Percentiles rank a stretch among this genome's conserved stretches.
These are phyloP conservation scores for Drechmeria coniospora DNA, from an alignment of 2,329 filamentous ascomycete genomes.

Conservation along the genomic window DNA sequence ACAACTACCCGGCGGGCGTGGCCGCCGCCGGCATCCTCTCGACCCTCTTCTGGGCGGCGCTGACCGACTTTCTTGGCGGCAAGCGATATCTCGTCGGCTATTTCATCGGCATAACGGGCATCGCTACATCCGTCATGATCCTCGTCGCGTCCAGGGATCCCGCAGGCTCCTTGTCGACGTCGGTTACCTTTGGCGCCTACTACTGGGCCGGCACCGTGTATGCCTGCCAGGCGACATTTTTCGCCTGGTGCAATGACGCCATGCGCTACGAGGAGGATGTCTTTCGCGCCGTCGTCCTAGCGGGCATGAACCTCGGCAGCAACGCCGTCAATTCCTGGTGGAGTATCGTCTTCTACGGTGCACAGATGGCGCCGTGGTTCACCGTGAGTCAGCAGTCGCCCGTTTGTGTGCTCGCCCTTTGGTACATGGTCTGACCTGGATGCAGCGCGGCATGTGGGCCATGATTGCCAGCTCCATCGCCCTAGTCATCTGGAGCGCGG, in stretches of 20 bases:
- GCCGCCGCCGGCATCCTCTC: constrained; percentile 40
- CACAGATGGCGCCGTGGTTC: constrained; percentile 50
- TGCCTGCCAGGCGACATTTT: constrained; percentile 59
- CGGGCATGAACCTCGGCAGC: constrained; percentile 54
- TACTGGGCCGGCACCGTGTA: constrained; percentile 58
- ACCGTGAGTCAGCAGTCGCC: constrained; percentile 25
- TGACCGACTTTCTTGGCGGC: constrained; percentile 49
- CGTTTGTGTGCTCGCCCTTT: background rate
- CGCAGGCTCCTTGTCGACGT: constrained; percentile 23
- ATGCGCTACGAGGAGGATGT: constrained; percentile 48
- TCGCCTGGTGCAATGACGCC: constrained; percentile 61
- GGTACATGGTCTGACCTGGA: background rate
- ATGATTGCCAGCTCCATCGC: constrained; percentile 52
- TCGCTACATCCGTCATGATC: constrained; percentile 47
- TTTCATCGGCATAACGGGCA: constrained; percentile 49
- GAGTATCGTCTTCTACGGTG: constrained; percentile 56
- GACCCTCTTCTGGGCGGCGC: constrained; percentile 53
- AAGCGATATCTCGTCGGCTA: constrained; percentile 51
- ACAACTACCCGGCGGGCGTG: constrained; percentile 42
- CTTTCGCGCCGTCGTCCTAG: constrained; percentile 50
- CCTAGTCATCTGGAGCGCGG: constrained; percentile 42
- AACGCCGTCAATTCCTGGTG: constrained; percentile 61
- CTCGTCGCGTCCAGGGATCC: constrained; percentile 32
- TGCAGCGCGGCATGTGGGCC: constrained; percentile 52
- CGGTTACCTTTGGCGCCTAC: constrained; percentile 47